Evolutionary conservation across 768 basidiomycete genomes (phyloP).

Genomic region (Filobasidium wieringae): DNA sequence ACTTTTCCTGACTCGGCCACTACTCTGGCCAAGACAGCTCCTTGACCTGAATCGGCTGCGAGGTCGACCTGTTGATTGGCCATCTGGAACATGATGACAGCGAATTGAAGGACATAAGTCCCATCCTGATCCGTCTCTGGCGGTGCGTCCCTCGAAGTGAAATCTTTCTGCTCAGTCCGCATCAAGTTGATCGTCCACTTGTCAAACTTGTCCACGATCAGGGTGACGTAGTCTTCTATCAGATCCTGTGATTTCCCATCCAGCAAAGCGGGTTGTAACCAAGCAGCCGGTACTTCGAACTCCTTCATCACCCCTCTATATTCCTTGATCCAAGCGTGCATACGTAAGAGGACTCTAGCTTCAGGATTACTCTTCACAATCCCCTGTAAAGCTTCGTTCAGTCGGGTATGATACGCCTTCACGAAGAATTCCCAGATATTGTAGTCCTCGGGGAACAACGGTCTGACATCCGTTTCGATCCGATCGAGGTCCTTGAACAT

Average conservation of each 20-base stretch:
- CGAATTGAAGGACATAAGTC: slow-evolving; percentile 78
- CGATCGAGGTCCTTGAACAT: slow-evolving; percentile 88
- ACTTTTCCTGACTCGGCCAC: slow-evolving; percentile 77
- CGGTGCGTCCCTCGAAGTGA: slow-evolving; percentile 66
- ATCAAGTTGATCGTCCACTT: slow-evolving; percentile 94
- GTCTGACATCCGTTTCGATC: slow-evolving; percentile 78
- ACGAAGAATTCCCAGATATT: slow-evolving; percentile 73
- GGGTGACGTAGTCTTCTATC: slow-evolving; percentile 86
- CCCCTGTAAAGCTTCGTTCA: slow-evolving; percentile 60
- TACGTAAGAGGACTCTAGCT: slow-evolving; percentile 70
- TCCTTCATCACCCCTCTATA: slow-evolving; percentile 94
- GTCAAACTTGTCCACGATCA: slow-evolving; percentile 88
- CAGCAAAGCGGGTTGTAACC: slow-evolving; percentile 77
- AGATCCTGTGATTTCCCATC: slow-evolving; percentile 87
- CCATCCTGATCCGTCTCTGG: slow-evolving; percentile 84
- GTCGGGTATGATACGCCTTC: slow-evolving; percentile 76
- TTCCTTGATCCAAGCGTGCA: slow-evolving; percentile 91
- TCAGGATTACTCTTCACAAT: slow-evolving; percentile 66
- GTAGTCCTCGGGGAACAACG: slow-evolving; percentile 84
- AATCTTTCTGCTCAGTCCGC: slow-evolving; percentile 76
- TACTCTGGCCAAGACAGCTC: slow-evolving; percentile 79
- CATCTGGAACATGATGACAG: slow-evolving; percentile 94
- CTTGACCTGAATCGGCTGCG: slow-evolving; percentile 90
- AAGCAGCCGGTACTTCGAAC: slow-evolving; percentile 65
- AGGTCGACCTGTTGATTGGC: slow-evolving; percentile 84